Conservation (phyloP, 805 yeast species). For the Soucietia sequanensis region DNA sequence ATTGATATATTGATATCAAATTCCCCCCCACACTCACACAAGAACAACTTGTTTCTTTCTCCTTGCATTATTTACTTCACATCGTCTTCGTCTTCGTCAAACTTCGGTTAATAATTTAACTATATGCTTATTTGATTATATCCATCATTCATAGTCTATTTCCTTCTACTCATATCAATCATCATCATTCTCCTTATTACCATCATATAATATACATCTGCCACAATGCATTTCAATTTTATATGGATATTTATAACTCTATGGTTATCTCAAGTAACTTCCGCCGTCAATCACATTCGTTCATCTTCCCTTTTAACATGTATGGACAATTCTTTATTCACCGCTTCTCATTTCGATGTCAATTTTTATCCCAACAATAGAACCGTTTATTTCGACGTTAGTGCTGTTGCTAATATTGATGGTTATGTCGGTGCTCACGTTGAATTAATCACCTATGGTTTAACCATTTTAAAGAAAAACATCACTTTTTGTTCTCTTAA, state of each 20-base stretch:
- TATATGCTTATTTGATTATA: too few species aligned
- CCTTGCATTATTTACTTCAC: too few species aligned
- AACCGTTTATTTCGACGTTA: constrained; percentile 63
- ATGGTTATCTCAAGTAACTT: constrained; percentile 8
- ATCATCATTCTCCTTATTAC: too few species aligned
- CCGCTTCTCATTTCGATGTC: constrained; percentile 82
- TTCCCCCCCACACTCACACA: too few species aligned
- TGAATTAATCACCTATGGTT: constrained; percentile 76
- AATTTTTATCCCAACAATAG: constrained; percentile 63
- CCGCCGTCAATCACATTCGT: constrained; percentile 30
- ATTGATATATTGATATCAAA: too few species aligned
- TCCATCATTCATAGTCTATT: too few species aligned
- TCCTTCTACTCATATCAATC: too few species aligned
- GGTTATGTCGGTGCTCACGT: constrained; percentile 68
- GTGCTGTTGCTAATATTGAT: constrained; percentile 76
- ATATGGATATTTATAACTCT: constrained; percentile 5
- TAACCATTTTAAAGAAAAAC: constrained; percentile 53
- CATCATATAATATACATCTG: too few species aligned
- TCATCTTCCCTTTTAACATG: constrained; percentile 83
- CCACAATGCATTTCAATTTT: constrained; percentile 5
- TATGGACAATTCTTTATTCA: constrained; percentile 83
- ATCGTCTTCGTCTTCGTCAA: too few species aligned
- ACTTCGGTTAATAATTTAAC: too few species aligned
- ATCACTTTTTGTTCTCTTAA: constrained; percentile 64
- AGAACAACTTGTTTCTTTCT: too few species aligned